phyloP scores from a whole-genome alignment of 192 early-diverging fungal genomes.

The Helicostylum pulchrum region DNA sequence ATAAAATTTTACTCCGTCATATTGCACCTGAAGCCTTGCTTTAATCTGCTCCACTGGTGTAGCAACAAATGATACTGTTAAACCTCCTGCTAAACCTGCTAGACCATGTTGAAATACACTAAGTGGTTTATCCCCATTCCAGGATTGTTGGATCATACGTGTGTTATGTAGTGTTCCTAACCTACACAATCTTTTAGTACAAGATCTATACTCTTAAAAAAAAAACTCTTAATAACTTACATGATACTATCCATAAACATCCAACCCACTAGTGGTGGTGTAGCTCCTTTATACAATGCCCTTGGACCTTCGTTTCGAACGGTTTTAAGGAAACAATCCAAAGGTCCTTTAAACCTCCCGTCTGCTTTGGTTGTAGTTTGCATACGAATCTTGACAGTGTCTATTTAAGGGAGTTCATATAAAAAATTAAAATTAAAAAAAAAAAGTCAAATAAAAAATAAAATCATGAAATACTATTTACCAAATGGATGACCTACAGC shows the following conservation, averaged over 20 bases:
- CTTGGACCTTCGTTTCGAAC: constrained; percentile 65
- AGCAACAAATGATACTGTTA: constrained; percentile 75
- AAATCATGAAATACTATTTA: constrained; percentile 18
- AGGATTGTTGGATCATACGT: constrained; percentile 60
- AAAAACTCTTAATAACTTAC: constrained; percentile 35
- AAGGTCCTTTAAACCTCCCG: constrained; percentile 68
- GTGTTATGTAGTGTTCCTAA: constrained; percentile 85
- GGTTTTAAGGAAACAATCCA: constrained; percentile 67
- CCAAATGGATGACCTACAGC: constrained; percentile 80
- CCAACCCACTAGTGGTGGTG: constrained; percentile 90
- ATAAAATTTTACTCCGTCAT: constrained; percentile 69
- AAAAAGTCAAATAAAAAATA: not conserved
- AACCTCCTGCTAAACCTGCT: constrained; percentile 69
- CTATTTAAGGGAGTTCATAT: constrained; percentile 29
- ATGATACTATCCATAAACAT: constrained; percentile 79
- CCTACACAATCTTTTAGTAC: constrained; percentile 38
- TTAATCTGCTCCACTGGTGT: constrained; percentile 82
- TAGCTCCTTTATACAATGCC: constrained; percentile 91
- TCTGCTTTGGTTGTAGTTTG: constrained; percentile 63
- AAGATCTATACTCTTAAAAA: not conserved
- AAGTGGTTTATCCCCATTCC: constrained; percentile 55
- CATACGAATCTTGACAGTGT: constrained; percentile 78
- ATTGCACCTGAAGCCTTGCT: constrained; percentile 69
- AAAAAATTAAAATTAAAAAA: not conserved
- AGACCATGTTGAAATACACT: constrained; percentile 67